A percentile compares a stretch with the other conserved stretches of the same genome.
Conservation (phyloP, 1,284 basidiomycete genomes). For the Fomitiporia mediterranea region DNA sequence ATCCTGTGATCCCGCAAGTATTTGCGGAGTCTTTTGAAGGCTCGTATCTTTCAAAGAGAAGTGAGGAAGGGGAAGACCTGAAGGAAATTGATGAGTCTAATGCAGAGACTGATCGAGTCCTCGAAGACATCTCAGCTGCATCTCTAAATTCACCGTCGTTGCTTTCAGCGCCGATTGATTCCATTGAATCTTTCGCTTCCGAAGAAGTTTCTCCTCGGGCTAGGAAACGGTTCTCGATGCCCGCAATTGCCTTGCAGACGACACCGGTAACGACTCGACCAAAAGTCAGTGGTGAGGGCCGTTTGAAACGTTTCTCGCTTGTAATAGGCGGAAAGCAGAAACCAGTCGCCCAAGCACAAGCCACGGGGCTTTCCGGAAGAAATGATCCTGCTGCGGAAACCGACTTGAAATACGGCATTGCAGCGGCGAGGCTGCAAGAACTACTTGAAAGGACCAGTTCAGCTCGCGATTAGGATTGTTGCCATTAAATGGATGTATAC, state of each 20-base stretch:
- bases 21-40: conserved; percentile 7
- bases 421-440: conserved; percentile 35
- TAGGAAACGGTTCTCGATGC: conserved; percentile 66
- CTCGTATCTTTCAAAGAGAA: neutral
- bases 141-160: conserved; percentile 6
- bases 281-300: conserved; percentile 33
- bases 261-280: conserved; percentile 63
- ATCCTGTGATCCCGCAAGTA: conserved; percentile 18
- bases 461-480: neutral
- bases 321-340: conserved; percentile 41
- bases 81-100: neutral
- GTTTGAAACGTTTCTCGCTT: conserved; percentile 51
- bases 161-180: conserved; percentile 20
- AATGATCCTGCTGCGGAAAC: conserved; percentile 1
- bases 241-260: conserved; percentile 67
- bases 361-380: neutral
- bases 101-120: neutral
- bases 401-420: conserved; percentile 30
- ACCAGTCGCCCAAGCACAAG: neutral
- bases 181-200: conserved; percentile 15
- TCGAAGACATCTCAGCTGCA: conserved; percentile 2
- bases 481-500: too few relatives aligned
- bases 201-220: conserved; percentile 56
- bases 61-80: neutral
- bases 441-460: conserved; percentile 30